Base-by-base conservation (phyloP, 2,329 filamentous ascomycete species). In the Daldinia eschscholtzii region DNA sequence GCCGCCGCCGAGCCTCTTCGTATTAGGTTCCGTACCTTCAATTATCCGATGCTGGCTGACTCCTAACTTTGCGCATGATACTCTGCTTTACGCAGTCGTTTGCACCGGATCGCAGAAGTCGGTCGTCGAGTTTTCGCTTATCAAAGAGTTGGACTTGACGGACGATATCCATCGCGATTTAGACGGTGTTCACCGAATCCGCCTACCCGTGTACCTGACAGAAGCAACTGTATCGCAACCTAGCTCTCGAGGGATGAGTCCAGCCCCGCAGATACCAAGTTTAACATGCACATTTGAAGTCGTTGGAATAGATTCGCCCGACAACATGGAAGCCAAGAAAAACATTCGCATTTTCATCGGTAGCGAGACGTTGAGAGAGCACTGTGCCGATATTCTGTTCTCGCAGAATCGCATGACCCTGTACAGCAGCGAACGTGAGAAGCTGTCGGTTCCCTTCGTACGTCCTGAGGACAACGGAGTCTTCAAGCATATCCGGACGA, bases 1-100 rank as follows among this genome's bases (percentile, higher is more conserved):
- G 46, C 92, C 95, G 46, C 93, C 94, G 18, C 93, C 94, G 39
- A 93, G 93, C 7, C 85, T 98, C 65, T 93, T 94, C 78, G 87
- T 97, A 59, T 85, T 98, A 15, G 94, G 95, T 12, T 92, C 94
- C 6, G 94, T 97, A 5, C 96, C 96, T 5, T 93, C 94, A 33
- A 97, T 99, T 72, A 93, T 98, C 64, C 91, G 96, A 68, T 99
- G 96, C 83, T 98, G 96, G 94, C 85, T 98, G 74, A 95, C 93
- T 28, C 92, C 91, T 39, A 91, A 93, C 75, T 98, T 97, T 81
- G 95, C 94, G 13, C 95, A 97, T 77, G 91, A 92, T 72, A 92
- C 93, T 9, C 86, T 98, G 15, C 85, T 98, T 4, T 98, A 98
- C 78, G 96, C 94, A 39, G 94, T 94, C 37, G 86, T 98, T 2